phyloP scores from a whole-genome alignment of 495 filamentous ascomycete genomes.

The Aspergillus olivimuriae region DNA sequence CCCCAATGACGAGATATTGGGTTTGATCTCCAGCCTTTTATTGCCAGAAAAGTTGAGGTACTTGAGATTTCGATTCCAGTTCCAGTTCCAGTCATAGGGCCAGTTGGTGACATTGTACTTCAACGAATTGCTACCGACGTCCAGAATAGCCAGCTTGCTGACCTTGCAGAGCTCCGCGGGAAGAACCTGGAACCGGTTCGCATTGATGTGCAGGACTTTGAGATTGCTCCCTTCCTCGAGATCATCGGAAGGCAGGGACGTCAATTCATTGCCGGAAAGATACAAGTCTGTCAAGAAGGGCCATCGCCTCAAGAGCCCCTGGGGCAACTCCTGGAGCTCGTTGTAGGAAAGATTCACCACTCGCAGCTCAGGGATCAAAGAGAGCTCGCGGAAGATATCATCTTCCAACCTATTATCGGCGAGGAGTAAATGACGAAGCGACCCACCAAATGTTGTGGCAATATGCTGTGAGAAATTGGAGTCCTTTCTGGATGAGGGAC shows the following conservation, averaged over 20 bases:
- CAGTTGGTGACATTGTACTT: conserved; percentile 99
- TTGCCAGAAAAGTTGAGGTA: conserved; percentile 97
- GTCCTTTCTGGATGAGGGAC: conserved; percentile 71
- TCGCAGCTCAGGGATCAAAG: conserved; percentile 73
- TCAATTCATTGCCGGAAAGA: conserved; percentile 90
- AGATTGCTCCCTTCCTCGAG: conserved; percentile 80
- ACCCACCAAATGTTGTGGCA: conserved; percentile 76
- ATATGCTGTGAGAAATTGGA: conserved; percentile 70
- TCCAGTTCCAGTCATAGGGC: conserved; percentile 99
- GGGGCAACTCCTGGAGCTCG: conserved; percentile 83
- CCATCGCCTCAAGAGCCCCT: conserved; percentile 81
- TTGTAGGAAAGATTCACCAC: conserved; percentile 95
- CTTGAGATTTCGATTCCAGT: conserved; percentile 88
- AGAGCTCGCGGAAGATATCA: conserved; percentile 88
- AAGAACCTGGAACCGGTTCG: conserved; percentile 94
- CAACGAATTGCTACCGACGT: conserved; percentile 92
- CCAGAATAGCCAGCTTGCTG: conserved; percentile 79
- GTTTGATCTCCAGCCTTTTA: conserved; percentile 95
- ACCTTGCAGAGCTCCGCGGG: conserved; percentile 95
- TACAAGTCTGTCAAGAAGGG: conserved; percentile 84
- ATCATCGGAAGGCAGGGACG: conserved; percentile 86
- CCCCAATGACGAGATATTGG: conserved; percentile 51
- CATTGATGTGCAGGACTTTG: conserved; percentile 90
- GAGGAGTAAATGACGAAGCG: conserved; percentile 74
- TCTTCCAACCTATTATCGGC: conserved; percentile 93